Percentiles rank a stretch among this genome's conserved stretches.
Conservation (phyloP, 2,329 filamentous ascomycete genomes). For the Bimuria novae-zelandiae region DNA sequence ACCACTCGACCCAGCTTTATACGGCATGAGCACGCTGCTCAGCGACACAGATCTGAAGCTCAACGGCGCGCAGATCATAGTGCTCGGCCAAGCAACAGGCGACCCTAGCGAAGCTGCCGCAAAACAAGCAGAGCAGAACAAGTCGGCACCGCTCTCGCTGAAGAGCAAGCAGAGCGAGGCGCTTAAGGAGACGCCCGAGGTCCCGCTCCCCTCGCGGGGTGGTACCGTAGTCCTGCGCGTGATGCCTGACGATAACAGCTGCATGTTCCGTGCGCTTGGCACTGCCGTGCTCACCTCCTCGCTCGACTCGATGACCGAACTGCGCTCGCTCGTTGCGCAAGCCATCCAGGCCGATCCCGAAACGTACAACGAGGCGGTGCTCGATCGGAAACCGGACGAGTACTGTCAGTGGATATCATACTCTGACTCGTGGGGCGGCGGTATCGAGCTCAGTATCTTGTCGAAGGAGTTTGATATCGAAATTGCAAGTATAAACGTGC, state of each 20-base stretch:
- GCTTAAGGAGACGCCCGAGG: conserved; percentile 64
- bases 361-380: conserved; percentile 74
- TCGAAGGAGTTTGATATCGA: conserved; percentile 84
- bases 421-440: conserved; percentile 85
- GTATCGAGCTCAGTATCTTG: conserved; percentile 85
- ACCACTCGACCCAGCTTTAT: conserved; percentile 64
- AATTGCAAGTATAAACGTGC: conserved; percentile 82
- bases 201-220: conserved; percentile 60
- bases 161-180: conserved; percentile 50
- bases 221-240: conserved; percentile 76
- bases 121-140: conserved; percentile 24
- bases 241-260: conserved; percentile 96
- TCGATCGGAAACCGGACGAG: conserved; percentile 70
- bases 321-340: conserved; percentile 78
- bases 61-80: conserved; percentile 71
- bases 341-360: conserved; percentile 75
- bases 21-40: conserved; percentile 56
- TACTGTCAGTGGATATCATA: conserved; percentile 84
- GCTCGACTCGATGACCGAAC: conserved; percentile 69
- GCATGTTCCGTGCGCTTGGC: conserved; percentile 88
- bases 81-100: conserved; percentile 54
- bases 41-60: conserved; percentile 64
- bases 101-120: conserved; percentile 32
- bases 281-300: conserved; percentile 70
- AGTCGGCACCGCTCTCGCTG: conserved; percentile 46